Percentiles rank a stretch among this genome's conserved stretches.
phyloP scores from a whole-genome alignment of 257 asterid genomes.

The Perilla frutescens region DNA sequence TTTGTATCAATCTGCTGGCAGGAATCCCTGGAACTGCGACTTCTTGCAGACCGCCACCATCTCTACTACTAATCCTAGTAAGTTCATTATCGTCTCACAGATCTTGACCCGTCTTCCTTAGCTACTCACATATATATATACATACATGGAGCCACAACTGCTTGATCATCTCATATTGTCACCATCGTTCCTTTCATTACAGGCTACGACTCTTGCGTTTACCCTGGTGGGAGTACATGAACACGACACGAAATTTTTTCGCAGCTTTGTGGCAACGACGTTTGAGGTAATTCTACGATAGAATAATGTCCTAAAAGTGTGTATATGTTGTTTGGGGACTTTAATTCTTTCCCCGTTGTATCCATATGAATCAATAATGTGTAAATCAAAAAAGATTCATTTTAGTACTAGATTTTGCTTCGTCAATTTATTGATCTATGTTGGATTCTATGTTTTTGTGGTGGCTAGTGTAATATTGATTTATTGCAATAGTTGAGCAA shows the following conservation, averaged over 20 bases:
- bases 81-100: slow-evolving; percentile 24
- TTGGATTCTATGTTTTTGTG: background rate
- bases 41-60: slow-evolving; percentile 69
- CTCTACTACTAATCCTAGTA: slow-evolving; percentile 73
- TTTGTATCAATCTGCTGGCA: slow-evolving; percentile 80
- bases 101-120: background rate
- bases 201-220: slow-evolving; percentile 76
- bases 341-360: slow-evolving; percentile 23
- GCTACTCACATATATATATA: too few species aligned
- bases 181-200: slow-evolving; percentile 17
- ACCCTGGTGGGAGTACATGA: slow-evolving; percentile 47
- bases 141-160: background rate
- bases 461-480: background rate
- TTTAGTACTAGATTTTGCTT: background rate
- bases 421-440: background rate
- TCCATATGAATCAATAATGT: slow-evolving; percentile 15
- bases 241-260: background rate
- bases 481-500: background rate
- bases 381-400: background rate
- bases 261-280: background rate
- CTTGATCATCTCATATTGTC: background rate
- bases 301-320: slow-evolving; percentile 21
- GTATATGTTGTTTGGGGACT: slow-evolving; percentile 28
- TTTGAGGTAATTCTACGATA: slow-evolving; percentile 17
- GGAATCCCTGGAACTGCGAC: slow-evolving; percentile 79